Evolutionary conservation across 2,329 filamentous ascomycete species (phyloP), one percentile per base, ranked within the genome.

Genomic region (Epichloe elymi): DNA sequence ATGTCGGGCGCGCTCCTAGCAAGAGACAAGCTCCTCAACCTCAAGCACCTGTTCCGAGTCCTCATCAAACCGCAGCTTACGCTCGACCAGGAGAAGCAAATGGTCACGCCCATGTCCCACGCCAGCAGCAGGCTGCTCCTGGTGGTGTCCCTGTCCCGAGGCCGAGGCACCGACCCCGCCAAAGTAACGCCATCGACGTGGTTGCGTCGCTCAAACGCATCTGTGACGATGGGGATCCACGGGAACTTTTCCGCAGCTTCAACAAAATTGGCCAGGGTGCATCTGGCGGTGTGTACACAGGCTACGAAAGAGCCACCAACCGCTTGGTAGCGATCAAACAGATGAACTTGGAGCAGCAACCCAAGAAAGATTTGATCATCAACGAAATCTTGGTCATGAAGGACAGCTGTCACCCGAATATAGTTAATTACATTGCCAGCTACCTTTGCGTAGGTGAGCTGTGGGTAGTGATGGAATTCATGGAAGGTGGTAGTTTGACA

Each of bases 301-400:
- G 91, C 3, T 88, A 91, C 64, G 88, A 96, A 67, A 77, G 82
- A 57, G 84, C 81, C 51, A 86, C 82, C 39, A 95, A 95, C 68
- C 82, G 85, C 55, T 82, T 94, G 58, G 93, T 98, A 38, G 93
- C 93, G 41, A 97, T 98, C 70, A 98, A 98, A 73, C 93, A 98
- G 73, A 98, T 98, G 93, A 97, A 97, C 59, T 73, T 98, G 51
- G 93, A 97, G 67, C 86, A 97, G 69, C 93, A 98, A 63, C 93
- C 93, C 2, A 97, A 97, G 78, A 98, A 98, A 69, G 93, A 98
- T 61, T 74, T 97, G 46, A 98, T 98, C 62, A 96, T 98, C 70
- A 98, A 98, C 67, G 93, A 98, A 66, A 98, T 98, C 58, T 71
- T 98, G 53, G 93, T 98, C 53, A 98, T 98, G 93, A 95, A 94